Evolutionary conservation across 2,329 filamentous ascomycete species (phyloP), one percentile per base, ranked within the genome.

Genomic region (Aspergillus intermedius): DNA sequence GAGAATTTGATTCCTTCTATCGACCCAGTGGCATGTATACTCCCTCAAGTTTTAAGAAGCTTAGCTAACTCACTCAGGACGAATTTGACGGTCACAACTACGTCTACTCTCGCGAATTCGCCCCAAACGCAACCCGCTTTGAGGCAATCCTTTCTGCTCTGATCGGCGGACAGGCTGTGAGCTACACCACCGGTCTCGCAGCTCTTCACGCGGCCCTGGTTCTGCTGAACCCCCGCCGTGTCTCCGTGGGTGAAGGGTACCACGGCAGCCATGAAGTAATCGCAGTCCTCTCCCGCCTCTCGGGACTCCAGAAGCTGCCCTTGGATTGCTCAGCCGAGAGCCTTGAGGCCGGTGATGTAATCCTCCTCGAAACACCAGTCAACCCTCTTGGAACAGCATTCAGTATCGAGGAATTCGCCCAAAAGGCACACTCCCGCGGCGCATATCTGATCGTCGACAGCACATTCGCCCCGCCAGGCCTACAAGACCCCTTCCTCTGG

Each of bases 231-330:
- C 93, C 93, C 1, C 82, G 82, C 56, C 83, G 85, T 48, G 81
- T 97, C 47, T 86, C 88, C 52, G 88, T 97, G 52, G 83, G 84
- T 28, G 82, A 79, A 5, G 91, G 91, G 32, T 97, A 97, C 71
- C 91, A 97, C 71, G 93, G 93, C 54, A 94, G 88, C 69, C 89
- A 95, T 66, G 89, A 88, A 54, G 87, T 95, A n/a, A 80, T 96
- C 58, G 67, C 22, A 3, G 60, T 97, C 32, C 76, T 94, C 51
- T 71, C 79, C 44, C 87, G 88, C 53, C 82, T 97, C 35, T 88
- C 84, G 13, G 86, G 86, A 0, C 78, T 95, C 22, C 69, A 83
- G 63, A 78, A 84, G 54, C 75, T 95, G 1, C 76, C 83, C n/a
- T 77, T 96, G 7, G 80, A 84, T 59, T 87, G 81, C 61, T 74